These are phyloP conservation scores for Globisporangium perplexum DNA, from an alignment of 352 stramenopile species.

Conservation along the genomic window DNA sequence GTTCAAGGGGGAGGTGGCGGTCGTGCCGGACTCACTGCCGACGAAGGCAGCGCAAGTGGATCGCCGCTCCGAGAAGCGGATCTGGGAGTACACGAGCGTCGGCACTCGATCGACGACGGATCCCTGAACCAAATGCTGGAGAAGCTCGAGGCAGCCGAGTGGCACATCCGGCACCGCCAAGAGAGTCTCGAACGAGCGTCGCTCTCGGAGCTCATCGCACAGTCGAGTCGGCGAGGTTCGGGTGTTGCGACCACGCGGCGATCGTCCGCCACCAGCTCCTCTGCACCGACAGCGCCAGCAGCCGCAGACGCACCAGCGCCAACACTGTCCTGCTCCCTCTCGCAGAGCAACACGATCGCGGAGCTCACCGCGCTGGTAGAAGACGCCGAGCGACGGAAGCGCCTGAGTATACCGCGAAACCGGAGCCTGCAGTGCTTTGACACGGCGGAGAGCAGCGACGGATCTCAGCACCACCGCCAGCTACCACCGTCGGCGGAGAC, in stretches of 20 bases:
- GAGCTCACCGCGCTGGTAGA: constrained; percentile 24
- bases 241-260: constrained; percentile 1
- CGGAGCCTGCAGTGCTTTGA: background rate
- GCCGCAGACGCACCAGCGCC: background rate
- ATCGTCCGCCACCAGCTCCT: background rate
- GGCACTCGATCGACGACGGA: constrained; percentile 9
- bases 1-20: background rate
- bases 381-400: constrained; percentile 29
- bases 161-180: constrained; percentile 32
- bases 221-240: constrained; percentile 3
- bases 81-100: background rate
- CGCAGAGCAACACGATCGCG: constrained; percentile 12
- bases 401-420: constrained; percentile 2
- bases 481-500: background rate
- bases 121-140: constrained; percentile 23
- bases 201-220: constrained; percentile 16
- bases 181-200: constrained; percentile 21
- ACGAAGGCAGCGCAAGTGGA: background rate
- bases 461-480: background rate
- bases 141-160: constrained; percentile 40
- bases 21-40: background rate
- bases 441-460: background rate
- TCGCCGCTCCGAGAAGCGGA: background rate
- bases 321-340: background rate
- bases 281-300: background rate